Evolutionary conservation across 2,329 filamentous ascomycete genomes (phyloP), one percentile per base, ranked within the genome.

Genomic region (Cryphonectria nitschkei): DNA sequence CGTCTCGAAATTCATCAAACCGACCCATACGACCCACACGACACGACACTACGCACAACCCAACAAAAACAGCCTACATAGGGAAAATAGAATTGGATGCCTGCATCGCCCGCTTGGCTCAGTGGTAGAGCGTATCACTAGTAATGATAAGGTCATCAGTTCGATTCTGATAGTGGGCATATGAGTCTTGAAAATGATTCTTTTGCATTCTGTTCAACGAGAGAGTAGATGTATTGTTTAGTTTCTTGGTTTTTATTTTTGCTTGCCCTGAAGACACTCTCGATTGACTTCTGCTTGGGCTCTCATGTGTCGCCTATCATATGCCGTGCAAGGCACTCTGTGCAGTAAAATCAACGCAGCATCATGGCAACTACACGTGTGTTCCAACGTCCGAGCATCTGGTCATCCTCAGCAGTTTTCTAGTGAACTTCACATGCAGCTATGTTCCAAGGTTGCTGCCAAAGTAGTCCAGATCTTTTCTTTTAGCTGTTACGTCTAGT

Each of bases 111-210:
- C 66, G 68, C 58, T 56, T 73, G 66, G 71, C 71, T 73, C 71
- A 73, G 70, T 69, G 71, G 71, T 73, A 71, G 71, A 73, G 71
- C 71, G 69, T 62, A 52, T 71, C 71, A 73, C 68, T 73, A 73
- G 68, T 73, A 73, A 71, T 73, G 68, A 73, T 58, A 62, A 71
- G 71, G 68, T 72, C 68, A 68, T 56, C 66, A 67, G 68, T 72
- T 72, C 70, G 68, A 70, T 70, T 72, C 68, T 66, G 65, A 62
- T 72, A 52, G 61, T 68, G 65, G 70, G 70, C 70, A 69, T 32
- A 58, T 50, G 6, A 54, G 46, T 19, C 19, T 34, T 34, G 7
- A 3, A 32, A 37, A 22, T n/a, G n/a, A 41, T 14, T 32, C 4
- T 29, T 26, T 22, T 64, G 7, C 9, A 50, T 22, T 50, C 58